Evolutionary conservation across 2,329 filamentous ascomycete species (phyloP).

Genomic region (Xylaria sp.): DNA sequence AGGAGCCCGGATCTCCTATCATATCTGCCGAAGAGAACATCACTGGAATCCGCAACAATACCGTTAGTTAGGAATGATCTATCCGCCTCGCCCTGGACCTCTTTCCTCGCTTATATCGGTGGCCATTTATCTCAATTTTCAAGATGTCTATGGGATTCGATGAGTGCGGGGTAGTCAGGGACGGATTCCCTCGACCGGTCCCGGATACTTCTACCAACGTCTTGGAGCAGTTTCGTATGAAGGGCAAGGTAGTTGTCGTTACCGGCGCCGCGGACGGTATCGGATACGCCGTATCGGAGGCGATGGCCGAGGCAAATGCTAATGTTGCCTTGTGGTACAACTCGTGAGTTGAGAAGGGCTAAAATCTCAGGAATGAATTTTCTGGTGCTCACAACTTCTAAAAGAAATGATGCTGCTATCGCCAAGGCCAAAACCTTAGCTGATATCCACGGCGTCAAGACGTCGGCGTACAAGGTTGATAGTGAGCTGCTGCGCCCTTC

Average conservation of each 20-base stretch:
- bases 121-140: conserved; percentile 5
- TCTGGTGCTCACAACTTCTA: conserved; percentile 9
- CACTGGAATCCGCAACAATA: not conserved
- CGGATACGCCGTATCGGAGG: conserved; percentile 37
- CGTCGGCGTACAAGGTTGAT: conserved; percentile 33
- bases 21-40: not conserved
- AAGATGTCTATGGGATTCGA: conserved; percentile 39
- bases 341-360: conserved; percentile 28
- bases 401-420: conserved; percentile 34
- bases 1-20: not conserved
- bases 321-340: conserved; percentile 37
- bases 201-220: conserved; percentile 34
- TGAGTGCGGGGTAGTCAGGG: conserved; percentile 36
- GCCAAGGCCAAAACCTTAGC: conserved; percentile 29
- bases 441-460: conserved; percentile 29
- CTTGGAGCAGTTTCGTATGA: conserved; percentile 36
- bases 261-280: conserved; percentile 38
- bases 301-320: conserved; percentile 36
- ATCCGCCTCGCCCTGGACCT: not conserved
- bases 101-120: not conserved
- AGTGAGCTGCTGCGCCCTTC: conserved; percentile 20
- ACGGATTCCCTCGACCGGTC: conserved; percentile 34
- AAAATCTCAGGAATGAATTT: not conserved
- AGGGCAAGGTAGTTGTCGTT: conserved; percentile 36
- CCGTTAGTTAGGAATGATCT: not conserved